Conservation (phyloP, 495 filamentous ascomycete species). For the Penicillium antarcticum region DNA sequence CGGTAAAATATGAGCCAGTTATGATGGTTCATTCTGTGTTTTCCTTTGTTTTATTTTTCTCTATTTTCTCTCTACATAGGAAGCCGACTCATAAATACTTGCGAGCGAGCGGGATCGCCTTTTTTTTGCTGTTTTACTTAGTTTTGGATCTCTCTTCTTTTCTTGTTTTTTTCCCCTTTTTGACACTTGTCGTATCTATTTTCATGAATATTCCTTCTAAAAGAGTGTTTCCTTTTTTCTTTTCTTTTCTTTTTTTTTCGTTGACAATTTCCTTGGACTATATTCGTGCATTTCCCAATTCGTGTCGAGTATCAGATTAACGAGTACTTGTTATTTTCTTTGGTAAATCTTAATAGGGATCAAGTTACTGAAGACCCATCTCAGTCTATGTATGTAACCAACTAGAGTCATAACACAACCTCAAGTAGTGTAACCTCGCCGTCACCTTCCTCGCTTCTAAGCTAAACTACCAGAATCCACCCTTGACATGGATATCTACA, state of each 20-base stretch:
- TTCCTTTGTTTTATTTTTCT: not conserved
- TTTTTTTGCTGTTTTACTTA: not conserved
- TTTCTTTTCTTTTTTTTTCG: constrained; percentile 4
- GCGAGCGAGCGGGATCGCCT: constrained; percentile 7
- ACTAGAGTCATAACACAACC: too few relatives aligned
- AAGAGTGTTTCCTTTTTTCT: constrained; percentile 1
- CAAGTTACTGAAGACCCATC: too few relatives aligned
- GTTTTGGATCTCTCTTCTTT: not conserved
- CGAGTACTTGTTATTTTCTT: too few relatives aligned
- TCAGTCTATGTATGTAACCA: too few relatives aligned
- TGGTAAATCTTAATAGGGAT: too few relatives aligned
- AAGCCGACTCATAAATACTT: not conserved
- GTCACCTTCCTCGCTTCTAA: too few relatives aligned
- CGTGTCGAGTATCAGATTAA: too few relatives aligned
- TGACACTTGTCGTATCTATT: constrained; percentile 2
- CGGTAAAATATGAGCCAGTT: constrained; percentile 8
- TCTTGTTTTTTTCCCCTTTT: constrained; percentile 7
- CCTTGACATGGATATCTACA: too few relatives aligned
- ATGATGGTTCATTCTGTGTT: not conserved
- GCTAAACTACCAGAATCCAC: too few relatives aligned
- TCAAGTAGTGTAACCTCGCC: too few relatives aligned
- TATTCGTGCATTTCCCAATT: not conserved
- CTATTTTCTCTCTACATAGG: not conserved
- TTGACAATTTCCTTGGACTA: constrained; percentile 4
- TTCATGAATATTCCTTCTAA: constrained; percentile 11